phyloP scores from a whole-genome alignment of 139 green algal genomes.

The Pseudopediastrum boryanum region DNA sequence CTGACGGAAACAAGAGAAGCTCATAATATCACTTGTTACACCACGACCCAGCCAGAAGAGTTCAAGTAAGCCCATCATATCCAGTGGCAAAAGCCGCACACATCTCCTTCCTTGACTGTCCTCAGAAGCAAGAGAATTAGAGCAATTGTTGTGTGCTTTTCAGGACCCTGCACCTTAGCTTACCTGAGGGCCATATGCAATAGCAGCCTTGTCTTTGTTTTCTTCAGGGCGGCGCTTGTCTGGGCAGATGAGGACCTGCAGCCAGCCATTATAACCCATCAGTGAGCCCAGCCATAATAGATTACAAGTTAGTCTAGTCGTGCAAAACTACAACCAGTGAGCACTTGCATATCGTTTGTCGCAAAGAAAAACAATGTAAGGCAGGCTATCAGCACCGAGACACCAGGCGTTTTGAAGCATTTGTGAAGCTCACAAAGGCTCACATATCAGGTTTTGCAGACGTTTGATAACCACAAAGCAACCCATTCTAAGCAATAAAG shows the following conservation, averaged over 20 bases:
- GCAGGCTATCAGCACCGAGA: not conserved
- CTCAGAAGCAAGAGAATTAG: conserved; percentile 56
- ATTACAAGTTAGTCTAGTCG: not conserved
- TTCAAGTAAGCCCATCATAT: not conserved
- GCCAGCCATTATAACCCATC: no score
- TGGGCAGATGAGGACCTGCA: conserved; percentile 63
- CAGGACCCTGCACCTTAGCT: conserved; percentile 48
- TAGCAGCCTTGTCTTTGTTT: conserved; percentile 62
- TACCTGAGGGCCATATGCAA: conserved; percentile 67
- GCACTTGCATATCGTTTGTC: not conserved
- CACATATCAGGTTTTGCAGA: no score
- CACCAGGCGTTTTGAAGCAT: not conserved
- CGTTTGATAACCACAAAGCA: no score
- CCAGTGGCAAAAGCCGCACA: not conserved
- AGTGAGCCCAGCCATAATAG: conserved; percentile 9
- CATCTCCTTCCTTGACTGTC: not conserved
- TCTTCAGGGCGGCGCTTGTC: conserved; percentile 65
- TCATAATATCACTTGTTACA: not conserved
- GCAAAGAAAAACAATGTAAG: not conserved
- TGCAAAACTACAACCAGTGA: no score
- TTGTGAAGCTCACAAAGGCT: not conserved
- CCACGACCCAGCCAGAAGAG: not conserved
- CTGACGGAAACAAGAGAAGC: not conserved
- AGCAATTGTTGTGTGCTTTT: conserved; percentile 54
- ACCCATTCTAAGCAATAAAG: no score